Evolutionary conservation across 768 basidiomycete species (phyloP), one percentile per base, ranked within the genome.

Genomic region (Lentinula sp.): DNA sequence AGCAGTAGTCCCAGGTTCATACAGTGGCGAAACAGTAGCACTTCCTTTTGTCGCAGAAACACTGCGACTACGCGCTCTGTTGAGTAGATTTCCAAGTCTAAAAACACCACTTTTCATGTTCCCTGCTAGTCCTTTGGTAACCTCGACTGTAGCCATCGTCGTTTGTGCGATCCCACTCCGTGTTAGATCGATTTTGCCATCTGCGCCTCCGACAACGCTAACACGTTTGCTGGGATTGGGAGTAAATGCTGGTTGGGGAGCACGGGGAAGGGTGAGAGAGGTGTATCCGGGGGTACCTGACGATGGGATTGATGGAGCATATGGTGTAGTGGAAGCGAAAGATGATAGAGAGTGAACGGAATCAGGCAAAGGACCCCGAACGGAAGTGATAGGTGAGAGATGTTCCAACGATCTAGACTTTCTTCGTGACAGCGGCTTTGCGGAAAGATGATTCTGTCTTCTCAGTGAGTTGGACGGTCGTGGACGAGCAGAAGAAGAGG

Each of bases 101-200:
- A 57, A 57, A 43, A 59, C 50, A 9, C 63, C 63, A 36, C 53
- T 52, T 23, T 42, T 59, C 20, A 56, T 28, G 16, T 20, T 62
- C 12, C 43, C 23, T 64, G 54, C 76, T 3, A 84, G 69, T 5
- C 90, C 90, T 41, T 79, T 78, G 16, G 90, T 84, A 36, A 92
- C 83, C 67, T 92, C 90, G 45, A 96, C 85, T 55, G 85, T 92
- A 15, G 90, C 88, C 93, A 97, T 95, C 4, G 90, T 93, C 6
- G 86, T 87, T 69, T 92, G 90, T 6, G 93, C 93, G 10, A 92
- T 75, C 3, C 93, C 92, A 16, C 86, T 82, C 10, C 81, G 79
- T 1, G 90, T 86, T 46, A 93, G 75, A 72, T 96, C 91, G 15
- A 94, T 73, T 52, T 78, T 81, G 2, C 85, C 81, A 54, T 81